phyloP scores from a whole-genome alignment of 805 yeast species.

The Hanseniaspora valbyensis region DNA sequence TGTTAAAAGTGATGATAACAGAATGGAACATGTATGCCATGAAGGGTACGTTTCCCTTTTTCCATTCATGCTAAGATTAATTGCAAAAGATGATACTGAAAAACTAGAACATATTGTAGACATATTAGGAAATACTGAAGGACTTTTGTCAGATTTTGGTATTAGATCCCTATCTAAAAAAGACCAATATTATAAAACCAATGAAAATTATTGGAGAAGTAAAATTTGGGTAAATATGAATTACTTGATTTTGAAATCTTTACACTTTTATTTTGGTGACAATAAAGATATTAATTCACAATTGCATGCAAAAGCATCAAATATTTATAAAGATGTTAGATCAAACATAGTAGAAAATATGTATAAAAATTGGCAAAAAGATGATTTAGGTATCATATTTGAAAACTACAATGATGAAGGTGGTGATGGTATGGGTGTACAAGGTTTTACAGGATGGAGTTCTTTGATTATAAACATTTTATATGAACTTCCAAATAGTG shows the following conservation, averaged over 20 bases:
- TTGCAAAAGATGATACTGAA: slow-evolving; percentile 39
- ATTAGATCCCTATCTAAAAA: slow-evolving; percentile 65
- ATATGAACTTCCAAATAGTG: slow-evolving; percentile 3
- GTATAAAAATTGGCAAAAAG: slow-evolving; percentile 52
- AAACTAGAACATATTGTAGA: slow-evolving; percentile 41
- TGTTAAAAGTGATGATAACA: slow-evolving; percentile 56
- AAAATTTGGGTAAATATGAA: slow-evolving; percentile 89
- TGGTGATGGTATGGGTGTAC: slow-evolving; percentile 71
- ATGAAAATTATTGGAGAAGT: slow-evolving; percentile 93
- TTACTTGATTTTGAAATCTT: slow-evolving; percentile 63
- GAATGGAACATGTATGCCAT: slow-evolving; percentile 65
- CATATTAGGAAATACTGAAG: slow-evolving; percentile 54
- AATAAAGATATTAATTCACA: background rate
- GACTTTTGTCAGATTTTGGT: slow-evolving; percentile 70
- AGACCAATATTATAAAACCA: slow-evolving; percentile 57
- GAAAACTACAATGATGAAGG: slow-evolving; percentile 75
- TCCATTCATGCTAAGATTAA: slow-evolving; percentile 68
- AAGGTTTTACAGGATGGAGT: slow-evolving; percentile 93
- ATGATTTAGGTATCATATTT: slow-evolving; percentile 62
- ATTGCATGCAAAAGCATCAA: slow-evolving; percentile 27
- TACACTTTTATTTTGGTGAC: slow-evolving; percentile 41
- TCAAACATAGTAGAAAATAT: slow-evolving; percentile 58
- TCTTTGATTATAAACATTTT: slow-evolving; percentile 65
- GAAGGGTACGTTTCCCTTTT: slow-evolving; percentile 78
- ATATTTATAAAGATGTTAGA: slow-evolving; percentile 50